Evolutionary conservation across 106 monocot genomes (phyloP).

Genomic region (Hemerocallis citrina): DNA sequence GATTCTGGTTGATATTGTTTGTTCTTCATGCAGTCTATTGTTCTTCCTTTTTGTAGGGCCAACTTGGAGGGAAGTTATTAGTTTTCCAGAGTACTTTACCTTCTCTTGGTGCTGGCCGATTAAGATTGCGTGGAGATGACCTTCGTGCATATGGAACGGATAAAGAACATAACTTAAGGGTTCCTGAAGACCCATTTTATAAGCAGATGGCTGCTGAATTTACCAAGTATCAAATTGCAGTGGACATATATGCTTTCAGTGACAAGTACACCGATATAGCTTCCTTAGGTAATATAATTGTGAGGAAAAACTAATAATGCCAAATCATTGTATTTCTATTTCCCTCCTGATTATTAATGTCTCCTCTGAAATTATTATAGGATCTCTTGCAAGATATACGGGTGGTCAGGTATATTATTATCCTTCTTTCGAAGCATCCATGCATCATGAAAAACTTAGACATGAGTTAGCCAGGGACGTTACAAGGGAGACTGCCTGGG

Average conservation of each 20-base stretch:
- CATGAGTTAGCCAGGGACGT: constrained; percentile 83
- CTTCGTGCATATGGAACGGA: constrained; percentile 83
- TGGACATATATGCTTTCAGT: constrained; percentile 75
- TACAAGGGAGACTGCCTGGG: constrained; percentile 96
- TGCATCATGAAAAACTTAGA: constrained; percentile 62
- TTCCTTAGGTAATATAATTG: constrained; percentile 98
- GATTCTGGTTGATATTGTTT: not conserved
- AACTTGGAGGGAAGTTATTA: constrained; percentile 90
- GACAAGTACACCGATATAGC: constrained; percentile 85
- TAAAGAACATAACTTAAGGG: constrained; percentile 65
- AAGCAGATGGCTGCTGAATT: constrained; percentile 99
- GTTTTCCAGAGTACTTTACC: constrained; percentile 89
- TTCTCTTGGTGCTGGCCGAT: constrained; percentile 80
- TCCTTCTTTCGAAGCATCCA: constrained; percentile 63
- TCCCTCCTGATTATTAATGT: constrained; percentile 1
- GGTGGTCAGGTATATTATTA: constrained; percentile 96
- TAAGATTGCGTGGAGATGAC: constrained; percentile 88
- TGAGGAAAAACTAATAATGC: constrained; percentile 3
- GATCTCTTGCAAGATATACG: constrained; percentile 87
- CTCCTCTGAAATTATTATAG: no score
- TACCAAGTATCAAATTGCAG: constrained; percentile 83
- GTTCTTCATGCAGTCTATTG: not conserved
- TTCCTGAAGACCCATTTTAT: constrained; percentile 94
- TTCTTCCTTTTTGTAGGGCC: constrained; percentile 42
- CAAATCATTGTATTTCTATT: not conserved